Evolutionary conservation across 148 eudicot species (phyloP).

Genomic region (Chenopodium berlandieri): DNA sequence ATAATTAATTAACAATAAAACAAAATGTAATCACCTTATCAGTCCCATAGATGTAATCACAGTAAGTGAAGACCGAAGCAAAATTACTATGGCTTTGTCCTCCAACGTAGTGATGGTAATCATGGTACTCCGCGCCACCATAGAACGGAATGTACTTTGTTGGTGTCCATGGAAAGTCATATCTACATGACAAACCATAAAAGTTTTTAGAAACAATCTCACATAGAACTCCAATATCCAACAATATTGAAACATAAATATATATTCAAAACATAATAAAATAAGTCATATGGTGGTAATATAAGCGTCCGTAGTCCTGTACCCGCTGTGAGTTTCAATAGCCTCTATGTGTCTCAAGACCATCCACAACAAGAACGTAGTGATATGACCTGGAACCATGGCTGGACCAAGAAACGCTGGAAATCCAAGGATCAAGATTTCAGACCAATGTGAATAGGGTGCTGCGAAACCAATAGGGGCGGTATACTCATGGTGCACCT

Average conservation of each 20-base stretch:
- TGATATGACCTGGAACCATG: constrained; percentile 77
- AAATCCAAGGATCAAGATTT: constrained; percentile 78
- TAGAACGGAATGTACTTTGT: constrained; percentile 88
- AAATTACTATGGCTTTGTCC: constrained; percentile 97
- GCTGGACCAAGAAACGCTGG: constrained; percentile 88
- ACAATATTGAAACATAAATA: background rate
- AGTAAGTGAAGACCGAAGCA: constrained; percentile 93
- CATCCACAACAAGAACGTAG: constrained; percentile 91
- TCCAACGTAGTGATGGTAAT: constrained; percentile 97
- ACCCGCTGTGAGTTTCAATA: constrained; percentile 95
- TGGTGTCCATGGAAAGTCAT: constrained; percentile 81
- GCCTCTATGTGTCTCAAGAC: constrained; percentile 94
- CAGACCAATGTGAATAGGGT: constrained; percentile 89
- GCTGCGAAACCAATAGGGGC: constrained; percentile 86
- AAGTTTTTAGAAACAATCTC: too few species aligned
- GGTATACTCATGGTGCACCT: constrained; percentile 84
- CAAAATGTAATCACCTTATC: constrained; percentile 61
- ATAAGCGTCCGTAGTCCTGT: constrained; percentile 8
- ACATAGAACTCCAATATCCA: background rate
- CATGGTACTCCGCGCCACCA: constrained; percentile 94
- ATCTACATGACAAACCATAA: constrained; percentile 40
- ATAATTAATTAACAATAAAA: background rate
- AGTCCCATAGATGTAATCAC: constrained; percentile 96
- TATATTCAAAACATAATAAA: too few species aligned
- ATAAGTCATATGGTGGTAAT: too few species aligned